These are phyloP conservation scores for Termitomyces sp. DNA, from an alignment of 768 basidiomycete genomes.

Conservation along the genomic window DNA sequence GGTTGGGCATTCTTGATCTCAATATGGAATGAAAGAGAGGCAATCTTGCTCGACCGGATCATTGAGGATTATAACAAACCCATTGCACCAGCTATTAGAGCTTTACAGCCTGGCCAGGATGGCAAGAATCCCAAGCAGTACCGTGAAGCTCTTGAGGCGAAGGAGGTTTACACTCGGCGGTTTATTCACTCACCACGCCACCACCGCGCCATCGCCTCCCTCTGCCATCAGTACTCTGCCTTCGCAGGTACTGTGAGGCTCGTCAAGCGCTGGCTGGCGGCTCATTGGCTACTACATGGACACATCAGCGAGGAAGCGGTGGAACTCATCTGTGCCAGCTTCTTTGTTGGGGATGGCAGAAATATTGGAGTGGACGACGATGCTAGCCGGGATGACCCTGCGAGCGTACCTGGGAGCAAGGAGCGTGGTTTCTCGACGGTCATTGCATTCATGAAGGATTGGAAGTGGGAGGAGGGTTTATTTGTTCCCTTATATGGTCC, in stretches of 20 bases:
- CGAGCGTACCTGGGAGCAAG: conserved; percentile 63
- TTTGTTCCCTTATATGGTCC: conserved; percentile 67
- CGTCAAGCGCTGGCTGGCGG: conserved; percentile 88
- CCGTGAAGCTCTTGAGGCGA: conserved; percentile 50
- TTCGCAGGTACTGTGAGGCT: conserved; percentile 84
- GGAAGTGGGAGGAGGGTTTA: conserved; percentile 78
- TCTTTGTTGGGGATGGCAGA: conserved; percentile 59
- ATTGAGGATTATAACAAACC: conserved; percentile 39
- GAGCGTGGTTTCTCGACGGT: conserved; percentile 76
- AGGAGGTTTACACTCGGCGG: conserved; percentile 55
- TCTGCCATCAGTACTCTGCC: conserved; percentile 75
- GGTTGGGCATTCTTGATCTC: conserved; percentile 85
- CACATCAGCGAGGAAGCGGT: conserved; percentile 76
- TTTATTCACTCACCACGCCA: conserved; percentile 82
- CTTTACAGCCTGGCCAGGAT: conserved; percentile 16
- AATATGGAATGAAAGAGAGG: conserved; percentile 88
- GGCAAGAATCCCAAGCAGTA: conserved; percentile 42
- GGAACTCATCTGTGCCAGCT: conserved; percentile 77
- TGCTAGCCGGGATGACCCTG: conserved; percentile 26
- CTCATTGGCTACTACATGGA: conserved; percentile 78
- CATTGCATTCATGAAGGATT: conserved; percentile 68
- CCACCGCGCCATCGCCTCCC: conserved; percentile 73
- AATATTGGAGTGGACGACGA: conserved; percentile 21
- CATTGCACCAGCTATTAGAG: conserved; percentile 32
- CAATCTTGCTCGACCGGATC: conserved; percentile 67